These are phyloP conservation scores for Boletus coccyginus DNA, from an alignment of 768 basidiomycete species.

Conservation along the genomic window DNA sequence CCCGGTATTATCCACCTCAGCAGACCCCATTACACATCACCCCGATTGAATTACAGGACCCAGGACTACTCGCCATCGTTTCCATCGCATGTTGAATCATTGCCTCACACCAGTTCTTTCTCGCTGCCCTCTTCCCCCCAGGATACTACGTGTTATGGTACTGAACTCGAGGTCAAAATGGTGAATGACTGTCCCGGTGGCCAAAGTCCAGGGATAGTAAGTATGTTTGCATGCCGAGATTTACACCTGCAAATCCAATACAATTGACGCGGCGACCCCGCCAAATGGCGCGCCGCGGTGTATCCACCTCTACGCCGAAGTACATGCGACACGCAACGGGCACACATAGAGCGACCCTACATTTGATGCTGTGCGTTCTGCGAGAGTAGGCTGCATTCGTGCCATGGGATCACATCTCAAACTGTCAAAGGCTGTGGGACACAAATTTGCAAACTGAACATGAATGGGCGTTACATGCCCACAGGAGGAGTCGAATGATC, in stretches of 20 bases:
- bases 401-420: neutral
- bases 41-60: neutral
- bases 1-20: neutral
- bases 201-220: constrained; percentile 1
- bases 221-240: constrained; percentile 6
- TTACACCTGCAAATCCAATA: neutral
- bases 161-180: neutral
- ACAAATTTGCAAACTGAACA: neutral
- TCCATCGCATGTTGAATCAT: neutral
- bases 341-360: neutral
- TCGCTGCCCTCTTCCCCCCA: no score
- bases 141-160: neutral
- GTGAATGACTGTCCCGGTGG: neutral
- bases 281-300: neutral
- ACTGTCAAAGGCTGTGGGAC: neutral
- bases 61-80: neutral
- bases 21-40: neutral
- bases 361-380: neutral
- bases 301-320: neutral
- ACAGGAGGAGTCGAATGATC: neutral
- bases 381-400: neutral
- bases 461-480: neutral
- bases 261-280: neutral
- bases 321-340: neutral
- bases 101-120: neutral